phyloP scores from a whole-genome alignment of 345 rosid genomes.

The Aethionema arabicum region DNA sequence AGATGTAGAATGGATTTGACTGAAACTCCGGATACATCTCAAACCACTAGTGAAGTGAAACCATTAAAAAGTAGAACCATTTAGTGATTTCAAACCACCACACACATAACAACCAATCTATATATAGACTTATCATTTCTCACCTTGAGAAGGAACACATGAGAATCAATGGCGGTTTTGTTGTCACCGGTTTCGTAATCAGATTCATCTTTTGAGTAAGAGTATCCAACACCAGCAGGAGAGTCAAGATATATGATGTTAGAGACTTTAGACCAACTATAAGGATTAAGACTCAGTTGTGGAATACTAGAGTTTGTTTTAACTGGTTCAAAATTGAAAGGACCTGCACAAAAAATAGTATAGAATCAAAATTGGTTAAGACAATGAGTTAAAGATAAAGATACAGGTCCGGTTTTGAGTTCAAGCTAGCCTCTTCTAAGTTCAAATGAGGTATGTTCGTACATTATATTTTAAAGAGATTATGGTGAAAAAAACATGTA shows the following conservation, averaged over 20 bases:
- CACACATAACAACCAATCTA: not conserved
- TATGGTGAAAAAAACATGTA: not conserved
- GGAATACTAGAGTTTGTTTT: conserved; percentile 45
- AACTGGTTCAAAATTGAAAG: conserved; percentile 71
- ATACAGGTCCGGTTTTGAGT: too few relatives aligned
- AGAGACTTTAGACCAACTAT: conserved; percentile 98
- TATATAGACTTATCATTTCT: not conserved
- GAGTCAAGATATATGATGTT: conserved; percentile 84
- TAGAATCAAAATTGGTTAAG: too few relatives aligned
- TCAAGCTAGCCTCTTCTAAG: too few relatives aligned
- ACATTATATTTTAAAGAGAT: not conserved
- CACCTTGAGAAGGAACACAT: conserved; percentile 79
- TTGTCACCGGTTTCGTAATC: conserved; percentile 77
- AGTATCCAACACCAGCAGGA: conserved; percentile 90
- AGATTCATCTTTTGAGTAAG: conserved; percentile 63
- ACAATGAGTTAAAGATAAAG: too few relatives aligned
- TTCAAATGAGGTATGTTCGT: not conserved
- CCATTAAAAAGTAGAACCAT: not conserved
- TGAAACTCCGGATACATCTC: conserved; percentile 73
- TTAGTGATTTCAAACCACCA: conserved; percentile 2
- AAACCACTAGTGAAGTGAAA: conserved; percentile 65
- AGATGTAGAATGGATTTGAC: conserved; percentile 68
- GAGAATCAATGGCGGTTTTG: conserved; percentile 77
- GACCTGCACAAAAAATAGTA: conserved; percentile 45
- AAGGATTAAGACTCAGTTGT: conserved; percentile 59